Conservation (phyloP, 2,329 filamentous ascomycete species). For the Trichoderma atroviride region DNA sequence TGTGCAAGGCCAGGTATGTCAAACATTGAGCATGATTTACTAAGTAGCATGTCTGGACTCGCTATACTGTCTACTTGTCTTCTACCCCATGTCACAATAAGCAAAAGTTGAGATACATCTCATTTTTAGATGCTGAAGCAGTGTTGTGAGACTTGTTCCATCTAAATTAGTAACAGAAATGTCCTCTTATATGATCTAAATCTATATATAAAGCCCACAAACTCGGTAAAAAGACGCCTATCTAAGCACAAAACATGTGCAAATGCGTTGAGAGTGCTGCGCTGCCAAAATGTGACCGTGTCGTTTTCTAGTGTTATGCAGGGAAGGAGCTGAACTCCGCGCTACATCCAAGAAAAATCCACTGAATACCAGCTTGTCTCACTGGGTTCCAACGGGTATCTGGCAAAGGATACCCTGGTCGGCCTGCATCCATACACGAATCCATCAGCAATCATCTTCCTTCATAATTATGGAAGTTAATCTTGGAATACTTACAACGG, state of each 20-base stretch:
- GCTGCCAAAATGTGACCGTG: background rate
- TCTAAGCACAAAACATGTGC: background rate
- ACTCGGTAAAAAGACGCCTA: background rate
- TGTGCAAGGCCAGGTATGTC: background rate
- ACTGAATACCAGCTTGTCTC: background rate
- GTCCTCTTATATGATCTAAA: background rate
- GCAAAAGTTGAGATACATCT: background rate
- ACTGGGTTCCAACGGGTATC: background rate
- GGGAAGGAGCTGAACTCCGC: background rate
- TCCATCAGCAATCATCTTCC: background rate
- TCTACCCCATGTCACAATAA: background rate
- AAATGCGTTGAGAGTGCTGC: background rate
- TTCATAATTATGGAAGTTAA: too few species aligned
- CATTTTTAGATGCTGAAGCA: background rate
- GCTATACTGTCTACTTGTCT: background rate
- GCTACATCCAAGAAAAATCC: background rate
- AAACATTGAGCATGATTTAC: background rate
- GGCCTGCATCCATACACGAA: background rate
- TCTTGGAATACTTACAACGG: background rate
- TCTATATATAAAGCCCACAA: background rate
- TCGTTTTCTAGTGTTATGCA: background rate
- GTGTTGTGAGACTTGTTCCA: background rate
- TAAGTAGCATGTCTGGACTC: background rate
- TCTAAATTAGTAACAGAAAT: background rate
- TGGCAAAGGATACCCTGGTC: background rate